phyloP scores from a whole-genome alignment of 306 rosid genomes.

The Malus sieversii region DNA sequence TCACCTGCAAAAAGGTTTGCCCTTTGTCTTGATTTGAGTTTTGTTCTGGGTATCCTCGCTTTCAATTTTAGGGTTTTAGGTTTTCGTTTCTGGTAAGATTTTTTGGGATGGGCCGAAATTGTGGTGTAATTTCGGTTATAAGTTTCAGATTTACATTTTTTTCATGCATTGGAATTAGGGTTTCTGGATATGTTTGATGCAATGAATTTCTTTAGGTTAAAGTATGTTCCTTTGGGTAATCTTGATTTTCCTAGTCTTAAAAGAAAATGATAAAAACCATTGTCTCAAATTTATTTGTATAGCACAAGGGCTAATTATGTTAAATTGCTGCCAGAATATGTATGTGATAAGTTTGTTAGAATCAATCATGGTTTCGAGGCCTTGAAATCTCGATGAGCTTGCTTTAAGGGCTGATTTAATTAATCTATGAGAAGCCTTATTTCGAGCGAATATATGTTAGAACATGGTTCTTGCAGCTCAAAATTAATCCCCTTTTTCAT shows the following conservation, averaged over 20 bases:
- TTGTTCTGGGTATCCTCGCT: not conserved
- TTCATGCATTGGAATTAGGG: not conserved
- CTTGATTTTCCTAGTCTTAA: not conserved
- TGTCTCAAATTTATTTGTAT: not conserved
- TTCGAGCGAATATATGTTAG: not conserved
- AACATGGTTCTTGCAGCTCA: not conserved
- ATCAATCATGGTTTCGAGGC: not conserved
- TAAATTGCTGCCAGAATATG: not conserved
- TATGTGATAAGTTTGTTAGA: not conserved
- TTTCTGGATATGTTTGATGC: not conserved
- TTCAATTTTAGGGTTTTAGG: slow-evolving; percentile 1
- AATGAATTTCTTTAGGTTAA: slow-evolving; percentile 4
- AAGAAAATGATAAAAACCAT: not conserved
- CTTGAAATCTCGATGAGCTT: not conserved
- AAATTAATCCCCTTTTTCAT: not conserved
- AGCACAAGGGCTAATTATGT: not conserved
- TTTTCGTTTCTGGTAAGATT: not conserved
- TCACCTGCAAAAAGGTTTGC: slow-evolving; percentile 89
- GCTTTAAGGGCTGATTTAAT: not conserved
- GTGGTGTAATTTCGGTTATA: not conserved
- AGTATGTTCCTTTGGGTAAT: not conserved
- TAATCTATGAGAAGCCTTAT: not conserved
- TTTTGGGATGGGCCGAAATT: not conserved
- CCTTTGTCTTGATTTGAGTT: not conserved
- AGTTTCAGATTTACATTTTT: not conserved